Conservation (phyloP, 2,329 filamentous ascomycete species). For the Chrysosporium keratinophilum region DNA sequence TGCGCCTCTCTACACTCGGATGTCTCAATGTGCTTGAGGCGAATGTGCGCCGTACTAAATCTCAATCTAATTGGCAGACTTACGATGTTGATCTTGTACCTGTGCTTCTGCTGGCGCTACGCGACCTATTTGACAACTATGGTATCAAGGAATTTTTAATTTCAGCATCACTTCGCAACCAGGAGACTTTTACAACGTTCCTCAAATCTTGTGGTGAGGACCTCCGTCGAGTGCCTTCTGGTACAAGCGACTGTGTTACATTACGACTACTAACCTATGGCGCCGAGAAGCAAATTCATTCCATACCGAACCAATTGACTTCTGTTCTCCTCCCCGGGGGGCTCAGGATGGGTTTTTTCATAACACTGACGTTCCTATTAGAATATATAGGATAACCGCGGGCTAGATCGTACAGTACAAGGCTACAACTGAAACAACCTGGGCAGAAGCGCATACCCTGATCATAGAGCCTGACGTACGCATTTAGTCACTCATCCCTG, state of each 20-base stretch:
- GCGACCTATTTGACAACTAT: conserved; percentile 47
- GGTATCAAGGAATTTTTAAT: conserved; percentile 46
- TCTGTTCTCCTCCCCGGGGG: conserved; percentile 34
- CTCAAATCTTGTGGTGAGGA: conserved; percentile 47
- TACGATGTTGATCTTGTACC: conserved; percentile 51
- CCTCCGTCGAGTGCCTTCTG: background rate
- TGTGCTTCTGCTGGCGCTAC: conserved; percentile 47
- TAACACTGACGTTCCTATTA: conserved; percentile 30
- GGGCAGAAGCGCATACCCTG: background rate
- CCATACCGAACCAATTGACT: conserved; percentile 31
- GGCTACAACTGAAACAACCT: background rate
- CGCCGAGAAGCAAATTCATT: conserved; percentile 28
- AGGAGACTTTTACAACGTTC: conserved; percentile 52
- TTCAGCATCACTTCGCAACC: conserved; percentile 52
- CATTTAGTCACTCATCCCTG: too few relatives aligned
- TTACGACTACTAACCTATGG: conserved; percentile 9
- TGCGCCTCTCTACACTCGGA: conserved; percentile 9
- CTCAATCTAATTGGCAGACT: conserved; percentile 36
- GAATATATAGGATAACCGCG: conserved; percentile 27
- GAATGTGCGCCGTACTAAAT: conserved; percentile 3
- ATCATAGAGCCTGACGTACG: too few relatives aligned
- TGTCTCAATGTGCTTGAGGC: background rate
- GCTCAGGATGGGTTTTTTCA: conserved; percentile 42
- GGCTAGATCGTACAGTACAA: background rate
- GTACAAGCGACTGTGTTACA: background rate